Evolutionary conservation across 108 stramenopile genomes (phyloP).

Genomic region (Epithemia pelagica): DNA sequence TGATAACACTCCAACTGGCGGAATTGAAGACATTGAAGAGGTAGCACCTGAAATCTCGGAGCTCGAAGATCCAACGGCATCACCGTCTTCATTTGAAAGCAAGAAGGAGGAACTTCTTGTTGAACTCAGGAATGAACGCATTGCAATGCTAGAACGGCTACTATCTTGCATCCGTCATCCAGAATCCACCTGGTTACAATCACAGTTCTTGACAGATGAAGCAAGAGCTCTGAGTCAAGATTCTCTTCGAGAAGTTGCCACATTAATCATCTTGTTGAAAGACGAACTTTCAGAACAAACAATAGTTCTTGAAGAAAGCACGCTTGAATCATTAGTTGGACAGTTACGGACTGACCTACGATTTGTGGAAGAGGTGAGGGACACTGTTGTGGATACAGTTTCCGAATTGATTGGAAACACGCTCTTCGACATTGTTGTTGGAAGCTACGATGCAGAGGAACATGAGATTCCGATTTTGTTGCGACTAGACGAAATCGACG

Average conservation of each 20-base stretch:
- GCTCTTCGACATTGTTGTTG: constrained; percentile 4
- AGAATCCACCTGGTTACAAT: constrained; percentile 48
- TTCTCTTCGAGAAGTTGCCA: neutral
- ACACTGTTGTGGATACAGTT: neutral
- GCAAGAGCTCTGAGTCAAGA: neutral
- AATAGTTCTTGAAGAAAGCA: neutral
- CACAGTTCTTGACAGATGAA: constrained; percentile 16
- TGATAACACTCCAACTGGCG: neutral
- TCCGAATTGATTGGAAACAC: constrained; percentile 8
- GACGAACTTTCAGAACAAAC: neutral
- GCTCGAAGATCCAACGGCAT: neutral
- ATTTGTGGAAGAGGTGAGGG: constrained; percentile 1
- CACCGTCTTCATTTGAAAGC: neutral
- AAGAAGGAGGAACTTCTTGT: neutral
- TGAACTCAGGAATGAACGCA: constrained; percentile 3
- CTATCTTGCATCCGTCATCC: constrained; percentile 44
- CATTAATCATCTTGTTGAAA: neutral
- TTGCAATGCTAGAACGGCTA: constrained; percentile 25
- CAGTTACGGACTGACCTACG: neutral
- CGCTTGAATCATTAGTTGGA: neutral
- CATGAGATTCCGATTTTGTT: constrained; percentile 18
- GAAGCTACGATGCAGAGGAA: constrained; percentile 16
- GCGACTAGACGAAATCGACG: constrained; percentile 43
- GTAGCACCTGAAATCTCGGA: neutral
- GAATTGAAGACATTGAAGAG: neutral